phyloP scores from a whole-genome alignment of 2,329 filamentous ascomycete species.

The Trichoderma sp. region DNA sequence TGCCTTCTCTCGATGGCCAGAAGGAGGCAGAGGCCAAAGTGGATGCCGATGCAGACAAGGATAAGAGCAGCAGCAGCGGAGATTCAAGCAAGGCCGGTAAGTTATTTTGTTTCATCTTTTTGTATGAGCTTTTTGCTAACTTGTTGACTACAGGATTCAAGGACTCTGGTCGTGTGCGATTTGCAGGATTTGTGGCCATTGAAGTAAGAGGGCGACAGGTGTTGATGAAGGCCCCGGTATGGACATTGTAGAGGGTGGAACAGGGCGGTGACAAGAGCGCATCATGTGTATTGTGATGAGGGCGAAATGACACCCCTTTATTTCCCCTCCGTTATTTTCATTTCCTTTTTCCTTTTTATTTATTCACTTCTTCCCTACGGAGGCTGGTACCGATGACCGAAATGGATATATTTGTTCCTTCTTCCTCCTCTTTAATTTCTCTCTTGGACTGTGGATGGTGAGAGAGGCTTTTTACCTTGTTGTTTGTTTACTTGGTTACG shows the following conservation, averaged over 20 bases:
- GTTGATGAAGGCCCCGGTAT: constrained; percentile 74
- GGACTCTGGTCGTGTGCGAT: constrained; percentile 62
- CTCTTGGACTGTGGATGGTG: neutral
- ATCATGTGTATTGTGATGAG: neutral
- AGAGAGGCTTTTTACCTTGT: neutral
- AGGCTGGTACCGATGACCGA: neutral
- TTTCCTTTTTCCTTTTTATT: neutral
- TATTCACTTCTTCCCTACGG: neutral
- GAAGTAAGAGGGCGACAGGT: constrained; percentile 77
- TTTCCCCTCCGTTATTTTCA: neutral
- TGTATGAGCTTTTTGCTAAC: neutral
- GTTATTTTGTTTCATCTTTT: constrained; percentile 27
- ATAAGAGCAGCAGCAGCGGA: constrained; percentile 44
- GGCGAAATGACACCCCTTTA: neutral
- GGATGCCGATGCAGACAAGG: constrained; percentile 44
- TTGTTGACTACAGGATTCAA: constrained; percentile 42
- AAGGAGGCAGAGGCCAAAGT: constrained; percentile 46
- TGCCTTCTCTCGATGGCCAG: constrained; percentile 61
- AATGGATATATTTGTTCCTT: neutral
- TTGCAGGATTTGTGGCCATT: constrained; percentile 72
- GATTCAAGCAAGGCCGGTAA: constrained; percentile 53
- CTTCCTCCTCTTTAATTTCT: neutral
- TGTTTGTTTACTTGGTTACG: neutral
- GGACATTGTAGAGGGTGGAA: constrained; percentile 46
- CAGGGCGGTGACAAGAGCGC: neutral